Base-by-base conservation (phyloP, 495 filamentous ascomycete species). In the Tuber magnatum region DNA sequence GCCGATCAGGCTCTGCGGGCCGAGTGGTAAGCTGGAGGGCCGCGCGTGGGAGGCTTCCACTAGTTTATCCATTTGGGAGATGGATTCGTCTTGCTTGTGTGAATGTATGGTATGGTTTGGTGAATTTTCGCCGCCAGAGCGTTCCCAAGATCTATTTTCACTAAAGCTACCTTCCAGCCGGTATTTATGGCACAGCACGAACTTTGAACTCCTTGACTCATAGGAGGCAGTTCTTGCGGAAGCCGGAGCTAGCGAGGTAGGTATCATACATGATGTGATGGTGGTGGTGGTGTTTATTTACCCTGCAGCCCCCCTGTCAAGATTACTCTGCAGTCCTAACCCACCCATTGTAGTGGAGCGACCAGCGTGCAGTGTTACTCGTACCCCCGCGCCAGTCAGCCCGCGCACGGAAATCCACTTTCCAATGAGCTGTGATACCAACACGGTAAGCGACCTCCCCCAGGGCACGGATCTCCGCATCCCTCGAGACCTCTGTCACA, bases 1-100 rank as follows among this genome's bases (percentile, higher is more conserved):
- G 28, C 76, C 39, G 40, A 70, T 41, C n/a, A 78, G 7, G 41
- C 76, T 68, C 44, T 78, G 75, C 2, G 71, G 35, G 16, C 76
- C 75, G 40, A 78, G 22, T 1, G 74, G 74, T 20, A 78, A 28
- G 44, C 28, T 20, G 16, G 61, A 3, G 56, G 51, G 0, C 9
- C 10, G 51, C 9, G 24, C 51, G 51, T 32, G 51, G n/a, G 56
- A 65, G 28, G 12, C 5, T 65, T 16, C 56, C 10, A 32, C 14
- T 6, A 65, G 28, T 16, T 20, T 65, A 10, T 65, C 14, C 56
- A 65, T 65, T 35, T 65, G 28, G 56, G 56, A 65, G 56, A 18
- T 16, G 56, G 56, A 3, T 35, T 35, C 56, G 56, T 65, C 35
- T 35, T 65, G 3, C 28, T 35, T 35, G 28, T 35, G 56, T 0